Base-by-base conservation (phyloP, 2,329 filamentous ascomycete genomes). In the Pleomassaria siparia region DNA sequence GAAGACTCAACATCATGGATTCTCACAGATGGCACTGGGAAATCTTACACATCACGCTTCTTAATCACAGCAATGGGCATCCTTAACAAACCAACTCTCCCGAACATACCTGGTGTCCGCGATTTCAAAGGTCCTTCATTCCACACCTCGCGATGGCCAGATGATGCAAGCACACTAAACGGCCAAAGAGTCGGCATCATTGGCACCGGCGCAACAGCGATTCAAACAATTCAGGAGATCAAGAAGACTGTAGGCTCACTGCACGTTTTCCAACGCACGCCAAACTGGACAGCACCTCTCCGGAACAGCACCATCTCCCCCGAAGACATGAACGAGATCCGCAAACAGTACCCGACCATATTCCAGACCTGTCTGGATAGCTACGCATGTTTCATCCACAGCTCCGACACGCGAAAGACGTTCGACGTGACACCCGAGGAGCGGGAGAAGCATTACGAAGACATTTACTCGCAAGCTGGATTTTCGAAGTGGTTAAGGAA, bases 231-330 rank as follows among this genome's bases (percentile, higher is more conserved):
- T 43, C n/a, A 56, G 50, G 32, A 36, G 36, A 26, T 37, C 36
- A 40, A 46, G 12, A 39, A 46, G 26, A 30, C 35, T 7, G 24
- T 55, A 21, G 25, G 44, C 16, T 48, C 49, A 8, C 25, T 53
- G 12, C 49, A 32, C 8, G 50, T 53, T 33, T 53, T 53, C 66
- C 82, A 86, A 59, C 77, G 84, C 4, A 86, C 81, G 1, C 83
- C 84, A 0, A 86, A 85, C 50, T 70, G 83, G n/a, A 80, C 80
- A 0, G 57, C 86, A 0, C 82, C 82, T 0, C 83, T 86, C 21
- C 30, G 45, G 12, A 54, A 51, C 24, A 25, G 24, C 71, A 28
- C 74, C 73, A 51, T 57, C 21, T 29, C 47, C 44, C 10, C 59
- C 65, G 44, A 72, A 72, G 48, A 63, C 44, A 49, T 73, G 74